These are phyloP conservation scores for Euphrasia arctica DNA, from an alignment of 305 asterid genomes.

Conservation along the genomic window DNA sequence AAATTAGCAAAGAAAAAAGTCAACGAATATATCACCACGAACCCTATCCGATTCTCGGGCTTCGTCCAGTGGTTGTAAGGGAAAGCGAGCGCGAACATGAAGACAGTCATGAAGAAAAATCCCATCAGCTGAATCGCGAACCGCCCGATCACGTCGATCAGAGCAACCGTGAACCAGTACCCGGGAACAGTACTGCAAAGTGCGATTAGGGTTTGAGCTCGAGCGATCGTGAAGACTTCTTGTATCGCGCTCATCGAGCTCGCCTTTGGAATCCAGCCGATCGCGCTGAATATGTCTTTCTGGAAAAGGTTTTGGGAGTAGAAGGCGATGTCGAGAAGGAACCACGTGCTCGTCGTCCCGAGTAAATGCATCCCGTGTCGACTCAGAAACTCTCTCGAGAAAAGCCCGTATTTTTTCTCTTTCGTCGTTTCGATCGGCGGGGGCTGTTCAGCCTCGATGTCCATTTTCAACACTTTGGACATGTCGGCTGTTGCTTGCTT, in stretches of 20 bases:
- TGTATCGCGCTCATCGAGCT: constrained; percentile 39
- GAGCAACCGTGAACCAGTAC: constrained; percentile 46
- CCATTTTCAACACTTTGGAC: constrained; percentile 42
- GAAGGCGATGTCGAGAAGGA: constrained; percentile 46
- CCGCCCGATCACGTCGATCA: constrained; percentile 41
- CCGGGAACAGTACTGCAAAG: constrained; percentile 49
- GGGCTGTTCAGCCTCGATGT: constrained; percentile 32
- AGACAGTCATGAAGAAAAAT: constrained; percentile 45
- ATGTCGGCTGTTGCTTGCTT: constrained; percentile 48
- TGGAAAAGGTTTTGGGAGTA: constrained; percentile 52
- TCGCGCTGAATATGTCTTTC: constrained; percentile 45
- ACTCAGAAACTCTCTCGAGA: constrained; percentile 31
- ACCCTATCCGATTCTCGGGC: constrained; percentile 37
- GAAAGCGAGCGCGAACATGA: constrained; percentile 46
- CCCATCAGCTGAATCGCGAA: constrained; percentile 43
- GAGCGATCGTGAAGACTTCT: constrained; percentile 40
- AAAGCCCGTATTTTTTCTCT: constrained; percentile 32
- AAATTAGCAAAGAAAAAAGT: constrained; percentile 52
- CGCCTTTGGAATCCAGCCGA: constrained; percentile 52
- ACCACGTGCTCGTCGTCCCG: constrained; percentile 48
- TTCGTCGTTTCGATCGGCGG: not conserved
- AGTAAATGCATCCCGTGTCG: constrained; percentile 49
- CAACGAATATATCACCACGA: constrained; percentile 38
- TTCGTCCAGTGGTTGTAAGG: constrained; percentile 47
- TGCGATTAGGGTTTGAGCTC: constrained; percentile 47